Evolutionary conservation across 176 grass and related monocot species (phyloP), one percentile per base, ranked within the genome.

Genomic region (Dendrocalamus sinicus): DNA sequence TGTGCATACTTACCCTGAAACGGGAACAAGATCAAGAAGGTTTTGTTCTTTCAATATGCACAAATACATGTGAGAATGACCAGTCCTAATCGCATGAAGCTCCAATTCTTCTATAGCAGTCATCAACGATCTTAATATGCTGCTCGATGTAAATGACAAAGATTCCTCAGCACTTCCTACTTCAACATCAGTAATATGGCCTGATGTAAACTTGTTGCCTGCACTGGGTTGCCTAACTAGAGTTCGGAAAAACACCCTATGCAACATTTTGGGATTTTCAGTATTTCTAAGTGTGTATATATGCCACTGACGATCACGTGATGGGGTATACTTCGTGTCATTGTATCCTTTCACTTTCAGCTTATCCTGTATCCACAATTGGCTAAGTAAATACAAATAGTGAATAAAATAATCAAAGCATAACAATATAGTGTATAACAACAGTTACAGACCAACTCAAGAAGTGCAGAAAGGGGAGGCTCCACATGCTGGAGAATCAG

Each of bases 261-360:
- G 91, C 88, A 92, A 53, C 85, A 87, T 87, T 87, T 91, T 91
- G 73, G 85, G 81, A 10, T 88, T 89, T 75, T 95, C 91, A 30
- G 82, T 88, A 59, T 99, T 93, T 72, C 83, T 64, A 53, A 96
- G 86, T 24, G 93, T 96, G 88, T 99, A 99, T 76, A 99, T 85
- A 72, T 96, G 93, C 96, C 96, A 99, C 28, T 99, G 96, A 9
- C 96, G 90, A 88, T 96, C 96, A 26, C 96, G 94, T 40, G 96
- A 99, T 23, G 96, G 92, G 52, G 93, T 99, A 89, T 99, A 99
- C 68, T 96, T 91, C 66, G 92, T 84, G 78, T 94, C 94, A 62
- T 88, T 88, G 55, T 92, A 99, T 84, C 91, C 96, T 83, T 99
- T 84, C 62, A 91, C 85, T 71, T 88, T 99, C 81, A 99, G 69